Evolutionary conservation across 2,329 filamentous ascomycete genomes (phyloP).

Genomic region (Aureobasidium sp.): DNA sequence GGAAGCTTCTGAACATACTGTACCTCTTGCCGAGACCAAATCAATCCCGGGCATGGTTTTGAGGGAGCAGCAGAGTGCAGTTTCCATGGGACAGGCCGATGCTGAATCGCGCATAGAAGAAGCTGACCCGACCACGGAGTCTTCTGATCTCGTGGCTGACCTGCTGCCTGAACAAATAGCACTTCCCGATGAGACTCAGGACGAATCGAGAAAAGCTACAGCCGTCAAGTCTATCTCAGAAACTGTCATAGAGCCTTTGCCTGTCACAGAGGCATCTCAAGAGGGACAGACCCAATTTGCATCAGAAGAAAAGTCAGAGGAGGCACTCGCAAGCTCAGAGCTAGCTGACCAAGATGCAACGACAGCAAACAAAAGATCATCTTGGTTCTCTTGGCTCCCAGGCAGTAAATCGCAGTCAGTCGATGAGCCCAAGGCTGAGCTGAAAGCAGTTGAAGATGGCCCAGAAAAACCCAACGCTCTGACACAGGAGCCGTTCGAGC

Average conservation of each 20-base stretch:
- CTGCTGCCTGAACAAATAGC: background rate
- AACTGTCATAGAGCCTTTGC: background rate
- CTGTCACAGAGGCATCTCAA: background rate
- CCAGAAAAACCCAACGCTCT: background rate
- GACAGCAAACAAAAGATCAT: background rate
- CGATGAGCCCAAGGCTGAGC: background rate
- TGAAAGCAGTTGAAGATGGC: background rate
- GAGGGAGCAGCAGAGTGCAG: background rate
- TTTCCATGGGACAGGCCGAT: background rate
- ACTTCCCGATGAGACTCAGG: background rate
- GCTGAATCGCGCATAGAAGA: too few species aligned
- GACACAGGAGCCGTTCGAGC: constrained; percentile 1
- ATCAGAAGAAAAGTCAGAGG: background rate
- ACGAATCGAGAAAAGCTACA: background rate
- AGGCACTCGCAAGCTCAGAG: background rate
- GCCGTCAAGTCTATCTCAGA: background rate
- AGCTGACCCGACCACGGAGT: background rate
- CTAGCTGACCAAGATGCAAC: background rate
- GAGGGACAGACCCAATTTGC: background rate
- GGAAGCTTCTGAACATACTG: background rate
- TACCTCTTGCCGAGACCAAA: background rate
- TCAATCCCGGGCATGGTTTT: background rate
- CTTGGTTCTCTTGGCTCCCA: constrained; percentile 12
- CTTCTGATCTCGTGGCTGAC: background rate
- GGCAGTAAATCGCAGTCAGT: background rate